Evolutionary conservation across 306 rosid genomes (phyloP).

Genomic region (Medicago arabica): DNA sequence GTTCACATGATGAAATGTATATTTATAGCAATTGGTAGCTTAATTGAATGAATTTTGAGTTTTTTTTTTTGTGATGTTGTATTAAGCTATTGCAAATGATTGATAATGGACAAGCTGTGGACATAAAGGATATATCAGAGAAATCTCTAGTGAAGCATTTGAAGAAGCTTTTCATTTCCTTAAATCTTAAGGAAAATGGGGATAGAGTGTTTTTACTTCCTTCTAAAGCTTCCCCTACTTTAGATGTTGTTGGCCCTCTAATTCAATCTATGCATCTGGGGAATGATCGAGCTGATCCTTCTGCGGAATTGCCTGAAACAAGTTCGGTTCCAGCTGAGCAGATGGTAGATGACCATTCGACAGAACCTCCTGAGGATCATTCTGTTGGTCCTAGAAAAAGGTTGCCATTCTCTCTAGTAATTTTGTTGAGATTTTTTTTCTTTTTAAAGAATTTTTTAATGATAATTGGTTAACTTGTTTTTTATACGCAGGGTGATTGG

Average conservation of each 20-base stretch:
- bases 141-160: slow-evolving; percentile 62
- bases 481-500: slow-evolving; percentile 68
- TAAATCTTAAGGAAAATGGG: slow-evolving; percentile 70
- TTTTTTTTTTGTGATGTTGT: slow-evolving; percentile 7
- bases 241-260: slow-evolving; percentile 74
- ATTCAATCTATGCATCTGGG: slow-evolving; percentile 47
- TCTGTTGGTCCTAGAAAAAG: slow-evolving; percentile 68
- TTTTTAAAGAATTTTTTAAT: too few relatives aligned
- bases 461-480: slow-evolving; percentile 38
- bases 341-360: slow-evolving; percentile 44
- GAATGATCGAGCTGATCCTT: slow-evolving; percentile 39
- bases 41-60: neutral
- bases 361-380: slow-evolving; percentile 51
- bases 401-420: slow-evolving; percentile 43
- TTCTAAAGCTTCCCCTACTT: slow-evolving; percentile 68
- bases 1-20: slow-evolving; percentile 9
- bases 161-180: slow-evolving; percentile 73
- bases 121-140: slow-evolving; percentile 85
- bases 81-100: slow-evolving; percentile 85
- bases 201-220: slow-evolving; percentile 74
- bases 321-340: slow-evolving; percentile 45
- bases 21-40: neutral
- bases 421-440: neutral
- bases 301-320: slow-evolving; percentile 47
- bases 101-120: slow-evolving; percentile 95